A percentile compares a stretch with the other conserved stretches of the same genome.
These are phyloP conservation scores for Apophysomyces variabilis DNA, from an alignment of 371 early-diverging fungal species.

Conservation along the genomic window DNA sequence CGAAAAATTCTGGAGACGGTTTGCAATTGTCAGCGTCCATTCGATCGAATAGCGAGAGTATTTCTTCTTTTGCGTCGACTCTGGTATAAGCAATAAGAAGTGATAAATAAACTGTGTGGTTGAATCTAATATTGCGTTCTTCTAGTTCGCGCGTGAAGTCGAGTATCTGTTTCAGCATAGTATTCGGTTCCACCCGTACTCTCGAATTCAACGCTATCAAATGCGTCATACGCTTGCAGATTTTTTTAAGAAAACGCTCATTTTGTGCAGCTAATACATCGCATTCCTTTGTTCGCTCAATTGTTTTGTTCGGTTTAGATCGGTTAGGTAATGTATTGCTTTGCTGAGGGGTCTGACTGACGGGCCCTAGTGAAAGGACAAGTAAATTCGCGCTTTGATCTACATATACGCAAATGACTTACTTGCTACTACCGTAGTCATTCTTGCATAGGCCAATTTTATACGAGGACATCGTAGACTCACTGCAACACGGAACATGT, in stretches of 20 bases:
- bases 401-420: too few relatives aligned
- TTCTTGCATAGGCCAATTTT: background rate
- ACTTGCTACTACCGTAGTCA: too few relatives aligned
- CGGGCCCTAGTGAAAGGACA: background rate
- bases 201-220: background rate
- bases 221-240: background rate
- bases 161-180: constrained; percentile 13
- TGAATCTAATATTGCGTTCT: constrained; percentile 15
- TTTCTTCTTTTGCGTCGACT: constrained; percentile 7
- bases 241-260: background rate
- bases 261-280: background rate
- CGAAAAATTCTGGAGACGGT: constrained; percentile 21
- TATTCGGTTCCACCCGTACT: background rate
- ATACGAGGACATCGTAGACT: background rate
- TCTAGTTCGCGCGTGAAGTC: constrained; percentile 21
- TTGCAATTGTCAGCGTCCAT: constrained; percentile 25
- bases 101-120: constrained; percentile 27
- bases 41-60: constrained; percentile 23
- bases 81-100: constrained; percentile 38
- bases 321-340: background rate
- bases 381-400: background rate
- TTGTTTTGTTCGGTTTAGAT: background rate
- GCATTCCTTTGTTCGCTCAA: background rate
- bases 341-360: background rate
- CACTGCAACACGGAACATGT: background rate